Percentiles rank a stretch among this genome's conserved stretches.
Conservation (phyloP, 2,329 filamentous ascomycete species). For the Beauveria sp. region DNA sequence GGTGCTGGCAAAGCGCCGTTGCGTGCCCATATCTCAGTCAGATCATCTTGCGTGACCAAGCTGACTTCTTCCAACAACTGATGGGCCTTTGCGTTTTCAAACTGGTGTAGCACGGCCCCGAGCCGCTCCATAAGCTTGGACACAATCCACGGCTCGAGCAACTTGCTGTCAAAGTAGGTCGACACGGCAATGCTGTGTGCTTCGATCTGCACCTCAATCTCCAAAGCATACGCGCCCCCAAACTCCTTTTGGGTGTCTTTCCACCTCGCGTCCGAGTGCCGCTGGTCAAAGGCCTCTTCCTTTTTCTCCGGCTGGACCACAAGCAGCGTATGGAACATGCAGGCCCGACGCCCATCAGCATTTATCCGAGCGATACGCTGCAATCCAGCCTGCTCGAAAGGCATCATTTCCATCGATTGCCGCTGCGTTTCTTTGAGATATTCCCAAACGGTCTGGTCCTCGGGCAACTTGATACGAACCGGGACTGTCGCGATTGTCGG, state of each 20-base stretch:
- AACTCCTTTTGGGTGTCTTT: background rate
- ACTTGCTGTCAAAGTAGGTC: background rate
- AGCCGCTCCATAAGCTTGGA: background rate
- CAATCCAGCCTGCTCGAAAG: too few relatives aligned
- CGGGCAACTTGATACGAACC: too few relatives aligned
- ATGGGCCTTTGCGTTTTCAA: background rate
- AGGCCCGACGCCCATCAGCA: background rate
- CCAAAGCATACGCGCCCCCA: background rate
- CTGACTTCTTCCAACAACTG: background rate
- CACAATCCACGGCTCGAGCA: background rate
- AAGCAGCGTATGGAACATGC: background rate
- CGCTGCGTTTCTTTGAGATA: too few relatives aligned
- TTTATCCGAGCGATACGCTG: background rate
- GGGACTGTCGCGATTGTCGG: too few relatives aligned
- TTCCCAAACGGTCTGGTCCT: too few relatives aligned
- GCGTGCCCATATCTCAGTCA: constrained; percentile 17
- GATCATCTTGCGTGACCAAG: constrained; percentile 11
- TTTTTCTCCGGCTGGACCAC: background rate
- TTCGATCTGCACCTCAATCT: background rate
- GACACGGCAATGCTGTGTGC: background rate
- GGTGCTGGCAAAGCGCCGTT: constrained; percentile 12
- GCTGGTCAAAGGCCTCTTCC: background rate
- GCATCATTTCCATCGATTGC: too few relatives aligned
- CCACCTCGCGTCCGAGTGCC: background rate
- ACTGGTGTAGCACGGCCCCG: background rate